Evolutionary conservation across 805 yeast genomes (phyloP).

Genomic region (Barnettozyma vustinii): DNA sequence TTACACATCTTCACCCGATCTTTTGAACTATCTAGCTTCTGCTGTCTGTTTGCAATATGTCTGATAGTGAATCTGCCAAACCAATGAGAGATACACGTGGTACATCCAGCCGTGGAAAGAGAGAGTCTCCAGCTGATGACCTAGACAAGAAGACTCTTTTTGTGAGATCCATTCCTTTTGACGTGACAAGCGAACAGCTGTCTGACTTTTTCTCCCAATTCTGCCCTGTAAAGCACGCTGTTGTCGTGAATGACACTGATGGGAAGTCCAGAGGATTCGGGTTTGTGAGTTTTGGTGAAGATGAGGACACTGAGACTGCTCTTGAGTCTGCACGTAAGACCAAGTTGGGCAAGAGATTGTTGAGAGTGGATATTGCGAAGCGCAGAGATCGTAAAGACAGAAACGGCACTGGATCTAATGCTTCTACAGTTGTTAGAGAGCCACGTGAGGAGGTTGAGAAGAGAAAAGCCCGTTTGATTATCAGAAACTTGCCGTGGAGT

Average conservation of each 20-base stretch:
- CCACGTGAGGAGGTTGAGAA: slow-evolving; percentile 44
- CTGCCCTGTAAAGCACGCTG: slow-evolving; percentile 94
- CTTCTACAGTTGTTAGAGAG: neutral
- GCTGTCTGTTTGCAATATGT: neutral
- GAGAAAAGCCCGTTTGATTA: slow-evolving; percentile 79
- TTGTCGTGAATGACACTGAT: slow-evolving; percentile 73
- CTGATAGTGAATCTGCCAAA: neutral
- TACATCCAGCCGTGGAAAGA: neutral
- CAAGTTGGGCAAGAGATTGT: slow-evolving; percentile 58
- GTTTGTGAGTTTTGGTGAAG: slow-evolving; percentile 81
- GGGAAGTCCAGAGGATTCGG: slow-evolving; percentile 90
- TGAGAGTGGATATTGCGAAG: slow-evolving; percentile 84
- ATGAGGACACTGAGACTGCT: slow-evolving; percentile 80
- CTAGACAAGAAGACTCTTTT: slow-evolving; percentile 58
- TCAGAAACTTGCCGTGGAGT: slow-evolving; percentile 96
- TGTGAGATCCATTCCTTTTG: slow-evolving; percentile 78
- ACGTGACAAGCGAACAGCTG: slow-evolving; percentile 76
- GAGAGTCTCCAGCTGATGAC: slow-evolving; percentile 20
- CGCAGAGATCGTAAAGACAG: slow-evolving; percentile 71
- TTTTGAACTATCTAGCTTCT: neutral
- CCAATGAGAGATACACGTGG: neutral
- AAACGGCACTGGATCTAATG: neutral
- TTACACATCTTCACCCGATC: neutral
- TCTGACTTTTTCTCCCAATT: slow-evolving; percentile 84
- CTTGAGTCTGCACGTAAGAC: slow-evolving; percentile 57